These are phyloP conservation scores for Saururus chinensis DNA, from an alignment of 164 flowering plant species.

Conservation along the genomic window DNA sequence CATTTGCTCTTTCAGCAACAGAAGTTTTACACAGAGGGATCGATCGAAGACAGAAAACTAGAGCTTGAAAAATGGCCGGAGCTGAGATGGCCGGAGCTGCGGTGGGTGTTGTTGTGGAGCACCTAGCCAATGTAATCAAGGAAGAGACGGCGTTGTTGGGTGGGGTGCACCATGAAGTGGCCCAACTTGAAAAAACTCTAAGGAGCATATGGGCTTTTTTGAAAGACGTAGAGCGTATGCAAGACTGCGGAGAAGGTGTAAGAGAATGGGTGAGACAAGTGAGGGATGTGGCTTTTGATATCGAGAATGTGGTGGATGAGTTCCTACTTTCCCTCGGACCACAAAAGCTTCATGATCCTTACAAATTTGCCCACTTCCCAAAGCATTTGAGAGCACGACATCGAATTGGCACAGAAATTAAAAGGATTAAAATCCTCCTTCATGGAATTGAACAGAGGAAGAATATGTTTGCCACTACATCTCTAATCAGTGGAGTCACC, in stretches of 20 bases:
- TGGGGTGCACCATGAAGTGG: background rate
- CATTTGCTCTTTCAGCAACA: background rate
- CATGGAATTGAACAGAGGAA: background rate
- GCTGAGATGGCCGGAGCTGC: too few species aligned
- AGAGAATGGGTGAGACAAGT: background rate
- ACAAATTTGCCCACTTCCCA: too few species aligned
- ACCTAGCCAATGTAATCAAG: too few species aligned
- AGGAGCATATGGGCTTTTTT: background rate
- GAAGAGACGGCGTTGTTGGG: too few species aligned
- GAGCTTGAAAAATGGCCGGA: too few species aligned
- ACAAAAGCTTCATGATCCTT: too few species aligned
- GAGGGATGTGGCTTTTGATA: background rate
- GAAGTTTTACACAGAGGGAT: too few species aligned
- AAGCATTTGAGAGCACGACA: background rate
- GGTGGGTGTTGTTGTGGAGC: too few species aligned
- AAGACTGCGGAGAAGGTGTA: background rate
- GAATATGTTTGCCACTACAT: background rate
- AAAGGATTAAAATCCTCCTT: background rate
- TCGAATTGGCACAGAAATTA: background rate
- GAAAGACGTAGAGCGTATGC: background rate
- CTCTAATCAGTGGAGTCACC: background rate
- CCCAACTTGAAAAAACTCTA: background rate
- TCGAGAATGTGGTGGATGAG: background rate
- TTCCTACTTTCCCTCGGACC: background rate
- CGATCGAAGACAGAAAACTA: too few species aligned